A percentile compares a stretch with the other conserved stretches of the same genome.
phyloP scores from a whole-genome alignment of 352 stramenopile species.

The Phytophthora palmivora region DNA sequence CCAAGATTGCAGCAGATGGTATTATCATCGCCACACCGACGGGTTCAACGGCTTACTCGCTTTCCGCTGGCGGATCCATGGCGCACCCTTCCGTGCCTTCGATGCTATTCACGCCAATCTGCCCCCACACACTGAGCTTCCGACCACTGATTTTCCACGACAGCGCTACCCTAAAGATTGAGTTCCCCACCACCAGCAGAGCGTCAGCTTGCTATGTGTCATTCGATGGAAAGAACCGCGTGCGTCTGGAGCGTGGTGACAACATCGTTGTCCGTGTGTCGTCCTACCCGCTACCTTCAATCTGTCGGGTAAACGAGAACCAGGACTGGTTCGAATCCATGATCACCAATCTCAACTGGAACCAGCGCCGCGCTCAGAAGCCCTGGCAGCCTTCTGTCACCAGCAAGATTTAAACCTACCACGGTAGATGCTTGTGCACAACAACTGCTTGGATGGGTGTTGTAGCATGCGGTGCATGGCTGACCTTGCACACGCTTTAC shows the following conservation, averaged over 20 bases:
- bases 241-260: slow-evolving; percentile 88
- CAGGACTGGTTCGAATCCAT: slow-evolving; percentile 94
- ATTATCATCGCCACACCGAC: slow-evolving; percentile 99
- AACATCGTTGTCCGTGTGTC: slow-evolving; percentile 88
- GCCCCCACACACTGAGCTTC: slow-evolving; percentile 97
- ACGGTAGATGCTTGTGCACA: slow-evolving; percentile 7
- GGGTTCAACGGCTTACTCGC: slow-evolving; percentile 98
- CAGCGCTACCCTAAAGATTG: slow-evolving; percentile 90
- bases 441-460: slow-evolving; percentile 12
- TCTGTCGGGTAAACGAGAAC: slow-evolving; percentile 90
- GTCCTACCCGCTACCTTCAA: slow-evolving; percentile 87
- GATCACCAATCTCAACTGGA: slow-evolving; percentile 95
- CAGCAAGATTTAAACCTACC: slow-evolving; percentile 37
- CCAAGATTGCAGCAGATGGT: slow-evolving; percentile 96
- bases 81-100: slow-evolving; percentile 97
- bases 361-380: slow-evolving; percentile 86
- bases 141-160: slow-evolving; percentile 93
- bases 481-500: slow-evolving; percentile 32
- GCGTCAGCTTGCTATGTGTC: slow-evolving; percentile 84
- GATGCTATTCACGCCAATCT: slow-evolving; percentile 99
- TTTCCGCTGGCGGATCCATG: slow-evolving; percentile 97
- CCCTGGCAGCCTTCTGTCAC: slow-evolving; percentile 59
- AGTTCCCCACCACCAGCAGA: slow-evolving; percentile 83
- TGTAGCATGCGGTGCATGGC: slow-evolving; percentile 10
- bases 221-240: slow-evolving; percentile 92